Conservation (phyloP, 805 yeast genomes). For the Nakazawaea wyomingensis region DNA sequence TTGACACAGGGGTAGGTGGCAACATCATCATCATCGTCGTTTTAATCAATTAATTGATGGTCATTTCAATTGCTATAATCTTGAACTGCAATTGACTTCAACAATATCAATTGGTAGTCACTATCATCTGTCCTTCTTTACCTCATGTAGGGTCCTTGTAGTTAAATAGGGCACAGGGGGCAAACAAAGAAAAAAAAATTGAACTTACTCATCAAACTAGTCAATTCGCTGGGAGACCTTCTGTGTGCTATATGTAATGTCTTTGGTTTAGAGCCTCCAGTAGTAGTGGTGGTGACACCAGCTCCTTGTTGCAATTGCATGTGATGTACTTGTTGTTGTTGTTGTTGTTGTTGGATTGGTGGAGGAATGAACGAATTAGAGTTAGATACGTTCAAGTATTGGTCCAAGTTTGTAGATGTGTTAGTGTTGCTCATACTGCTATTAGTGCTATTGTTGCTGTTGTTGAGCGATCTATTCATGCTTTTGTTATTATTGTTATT, state of each 20-base stretch:
- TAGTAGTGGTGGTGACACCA: constrained; percentile 23
- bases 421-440: neutral
- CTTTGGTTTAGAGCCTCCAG: constrained; percentile 38
- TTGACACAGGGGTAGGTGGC: neutral
- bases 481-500: neutral
- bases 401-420: neutral
- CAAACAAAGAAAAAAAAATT: neutral
- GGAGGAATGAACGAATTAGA: neutral
- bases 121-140: too few species aligned
- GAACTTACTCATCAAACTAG: constrained; percentile 71
- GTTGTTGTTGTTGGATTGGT: too few species aligned
- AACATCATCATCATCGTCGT: too few species aligned
- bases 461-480: neutral
- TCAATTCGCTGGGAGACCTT: constrained; percentile 91
- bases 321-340: neutral
- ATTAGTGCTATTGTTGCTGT: neutral
- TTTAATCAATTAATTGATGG: too few species aligned
- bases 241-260: constrained; percentile 93
- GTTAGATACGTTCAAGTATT: constrained; percentile 5
- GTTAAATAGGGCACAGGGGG: too few species aligned
- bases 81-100: too few species aligned
- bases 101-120: too few species aligned
- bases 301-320: constrained; percentile 5
- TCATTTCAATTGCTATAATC: too few species aligned
- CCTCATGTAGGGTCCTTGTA: too few species aligned